Conservation (phyloP, 2,329 filamentous ascomycete genomes). For the Colletotrichum lindemuthianum region DNA sequence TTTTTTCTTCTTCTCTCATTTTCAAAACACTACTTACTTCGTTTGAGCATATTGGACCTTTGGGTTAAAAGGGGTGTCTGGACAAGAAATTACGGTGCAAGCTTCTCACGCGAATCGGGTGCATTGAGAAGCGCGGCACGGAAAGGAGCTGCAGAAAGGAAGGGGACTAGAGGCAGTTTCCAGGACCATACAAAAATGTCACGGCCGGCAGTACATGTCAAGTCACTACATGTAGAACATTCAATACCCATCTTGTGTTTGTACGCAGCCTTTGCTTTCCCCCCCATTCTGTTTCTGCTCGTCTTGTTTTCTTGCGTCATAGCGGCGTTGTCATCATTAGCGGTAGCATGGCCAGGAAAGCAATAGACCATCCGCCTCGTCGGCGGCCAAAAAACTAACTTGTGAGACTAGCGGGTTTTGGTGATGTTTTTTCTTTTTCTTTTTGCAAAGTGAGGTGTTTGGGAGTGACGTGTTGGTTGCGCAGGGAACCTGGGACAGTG, state of each 20-base stretch:
- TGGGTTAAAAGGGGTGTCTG: constrained; percentile 19
- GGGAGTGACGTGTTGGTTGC: not conserved
- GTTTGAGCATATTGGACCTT: constrained; percentile 15
- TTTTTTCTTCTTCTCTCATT: not conserved
- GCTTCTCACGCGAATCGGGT: constrained; percentile 10
- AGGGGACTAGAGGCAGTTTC: not conserved
- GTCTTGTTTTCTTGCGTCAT: constrained; percentile 6
- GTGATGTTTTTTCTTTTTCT: not conserved
- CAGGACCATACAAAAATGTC: constrained; percentile 12
- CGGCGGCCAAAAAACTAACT: not conserved
- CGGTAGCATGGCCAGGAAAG: constrained; percentile 16
- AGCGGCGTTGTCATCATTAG: constrained; percentile 13
- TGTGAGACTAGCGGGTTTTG: constrained; percentile 1
- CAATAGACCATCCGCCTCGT: constrained; percentile 20
- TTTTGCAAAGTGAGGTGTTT: not conserved
- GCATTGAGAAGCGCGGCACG: constrained; percentile 20
- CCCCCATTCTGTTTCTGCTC: not conserved
- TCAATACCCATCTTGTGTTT: constrained; percentile 18
- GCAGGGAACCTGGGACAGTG: not conserved
- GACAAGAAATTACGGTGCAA: constrained; percentile 10
- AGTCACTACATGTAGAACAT: constrained; percentile 18
- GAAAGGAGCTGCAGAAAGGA: constrained; percentile 1
- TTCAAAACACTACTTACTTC: not conserved
- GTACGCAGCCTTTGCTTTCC: constrained; percentile 5
- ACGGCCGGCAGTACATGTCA: constrained; percentile 29